Evolutionary conservation across 768 basidiomycete species (phyloP).

Genomic region (Psilocybe cubensis): DNA sequence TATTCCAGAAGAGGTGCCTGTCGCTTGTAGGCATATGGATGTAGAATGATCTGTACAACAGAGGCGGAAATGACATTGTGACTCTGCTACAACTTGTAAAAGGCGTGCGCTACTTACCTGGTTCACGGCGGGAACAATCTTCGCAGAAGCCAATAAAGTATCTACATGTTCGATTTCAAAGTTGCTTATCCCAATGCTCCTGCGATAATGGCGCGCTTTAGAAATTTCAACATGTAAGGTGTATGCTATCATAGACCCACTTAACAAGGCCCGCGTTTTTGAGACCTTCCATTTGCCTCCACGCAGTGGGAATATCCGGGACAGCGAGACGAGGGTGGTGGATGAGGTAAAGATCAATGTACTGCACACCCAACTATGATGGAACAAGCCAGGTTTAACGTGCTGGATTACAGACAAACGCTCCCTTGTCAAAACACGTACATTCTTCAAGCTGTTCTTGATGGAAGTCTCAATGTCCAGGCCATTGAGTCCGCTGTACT

Average conservation of each 20-base stretch:
- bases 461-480: slow-evolving; percentile 60
- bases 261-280: slow-evolving; percentile 60
- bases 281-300: slow-evolving; percentile 66
- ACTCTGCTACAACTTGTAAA: no score
- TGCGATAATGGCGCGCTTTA: slow-evolving; percentile 22
- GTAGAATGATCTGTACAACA: slow-evolving; percentile 66
- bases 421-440: slow-evolving; percentile 36
- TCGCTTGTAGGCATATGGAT: slow-evolving; percentile 63
- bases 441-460: slow-evolving; percentile 57
- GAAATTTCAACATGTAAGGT: no score
- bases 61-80: no score
- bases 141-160: slow-evolving; percentile 57
- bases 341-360: slow-evolving; percentile 75
- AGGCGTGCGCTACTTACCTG: slow-evolving; percentile 44
- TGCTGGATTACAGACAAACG: no score
- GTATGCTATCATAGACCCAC: no score
- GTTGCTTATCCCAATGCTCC: slow-evolving; percentile 78
- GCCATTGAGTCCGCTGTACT: slow-evolving; percentile 56
- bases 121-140: slow-evolving; percentile 68
- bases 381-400: no score
- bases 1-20: slow-evolving; percentile 52
- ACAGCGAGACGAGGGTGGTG: slow-evolving; percentile 56
- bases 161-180: slow-evolving; percentile 59
- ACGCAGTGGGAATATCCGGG: slow-evolving; percentile 63
- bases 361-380: slow-evolving; percentile 59